These are phyloP conservation scores for Naganishia kalamii DNA, from an alignment of 768 basidiomycete genomes.

Conservation along the genomic window DNA sequence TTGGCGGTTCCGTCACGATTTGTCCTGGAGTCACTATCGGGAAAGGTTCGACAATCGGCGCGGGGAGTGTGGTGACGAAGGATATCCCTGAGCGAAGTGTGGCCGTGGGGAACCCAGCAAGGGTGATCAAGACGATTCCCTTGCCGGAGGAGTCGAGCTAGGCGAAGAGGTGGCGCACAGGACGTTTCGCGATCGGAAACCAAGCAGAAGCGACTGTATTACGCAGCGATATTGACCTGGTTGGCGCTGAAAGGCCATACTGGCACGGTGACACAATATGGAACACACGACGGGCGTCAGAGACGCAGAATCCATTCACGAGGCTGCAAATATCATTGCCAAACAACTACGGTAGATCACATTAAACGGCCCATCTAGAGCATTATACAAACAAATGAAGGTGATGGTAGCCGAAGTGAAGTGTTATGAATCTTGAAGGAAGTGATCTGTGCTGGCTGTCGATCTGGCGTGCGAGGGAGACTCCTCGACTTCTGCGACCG, in stretches of 20 bases:
- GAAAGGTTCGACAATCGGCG: constrained; percentile 42
- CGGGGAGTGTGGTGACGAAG: constrained; percentile 44
- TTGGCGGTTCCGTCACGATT: constrained; percentile 43
- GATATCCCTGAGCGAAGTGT: constrained; percentile 35
- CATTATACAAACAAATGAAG: background rate
- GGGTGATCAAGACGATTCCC: constrained; percentile 42
- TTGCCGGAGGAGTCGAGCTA: background rate
- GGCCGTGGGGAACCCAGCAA: constrained; percentile 46
- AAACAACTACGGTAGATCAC: no score
- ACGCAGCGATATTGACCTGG: no score
- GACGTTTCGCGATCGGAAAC: no score
- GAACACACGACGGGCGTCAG: no score
- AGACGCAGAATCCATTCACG: no score
- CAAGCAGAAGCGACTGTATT: no score
- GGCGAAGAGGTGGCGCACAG: no score
- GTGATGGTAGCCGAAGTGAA: background rate
- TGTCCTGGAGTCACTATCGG: constrained; percentile 45
- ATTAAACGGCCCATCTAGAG: background rate
- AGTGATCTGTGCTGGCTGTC: background rate
- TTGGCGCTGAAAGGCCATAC: no score
- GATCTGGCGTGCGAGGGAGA: background rate
- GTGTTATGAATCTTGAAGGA: background rate
- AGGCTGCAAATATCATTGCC: no score
- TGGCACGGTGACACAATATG: no score
- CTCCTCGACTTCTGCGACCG: no score